phyloP scores from a whole-genome alignment of 768 basidiomycete genomes.

The Austroboletus festivus region DNA sequence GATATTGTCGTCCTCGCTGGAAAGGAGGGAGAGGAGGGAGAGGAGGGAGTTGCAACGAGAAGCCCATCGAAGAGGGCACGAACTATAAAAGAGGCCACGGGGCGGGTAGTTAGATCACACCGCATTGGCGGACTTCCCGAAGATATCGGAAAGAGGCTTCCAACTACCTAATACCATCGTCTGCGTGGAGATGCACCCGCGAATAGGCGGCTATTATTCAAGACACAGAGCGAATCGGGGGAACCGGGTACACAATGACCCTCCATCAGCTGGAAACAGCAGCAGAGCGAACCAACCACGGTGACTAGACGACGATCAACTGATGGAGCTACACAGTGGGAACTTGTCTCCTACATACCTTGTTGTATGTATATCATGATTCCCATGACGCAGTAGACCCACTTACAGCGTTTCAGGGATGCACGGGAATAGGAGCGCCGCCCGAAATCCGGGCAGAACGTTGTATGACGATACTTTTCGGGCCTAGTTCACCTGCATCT shows the following conservation, averaged over 20 bases:
- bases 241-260: conserved; percentile 1
- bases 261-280: too few species aligned
- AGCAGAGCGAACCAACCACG: too few species aligned
- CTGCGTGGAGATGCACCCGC: conserved; percentile 5
- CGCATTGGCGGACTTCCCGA: conserved; percentile 23
- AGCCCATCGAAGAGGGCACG: conserved; percentile 1
- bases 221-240: conserved; percentile 5
- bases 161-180: conserved; percentile 11
- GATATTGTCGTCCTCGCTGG: conserved; percentile 6
- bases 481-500: conserved; percentile 10
- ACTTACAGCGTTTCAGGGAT: too few species aligned
- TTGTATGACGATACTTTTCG: neutral
- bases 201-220: conserved; percentile 12
- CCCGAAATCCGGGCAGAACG: neutral
- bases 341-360: neutral
- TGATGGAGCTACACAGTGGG: neutral
- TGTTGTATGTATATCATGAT: neutral
- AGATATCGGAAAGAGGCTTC: conserved; percentile 22
- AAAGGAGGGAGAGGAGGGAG: conserved; percentile 10
- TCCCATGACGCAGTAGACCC: too few species aligned
- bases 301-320: too few species aligned
- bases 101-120: conserved; percentile 21
- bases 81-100: conserved; percentile 28
- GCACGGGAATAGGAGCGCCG: conserved; percentile 1
- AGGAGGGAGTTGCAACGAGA: conserved; percentile 10